Percentiles rank a stretch among this genome's conserved stretches.
These are phyloP conservation scores for Arthrobotrys pseudoclavata DNA, from an alignment of 2,329 filamentous ascomycete genomes.

Conservation along the genomic window DNA sequence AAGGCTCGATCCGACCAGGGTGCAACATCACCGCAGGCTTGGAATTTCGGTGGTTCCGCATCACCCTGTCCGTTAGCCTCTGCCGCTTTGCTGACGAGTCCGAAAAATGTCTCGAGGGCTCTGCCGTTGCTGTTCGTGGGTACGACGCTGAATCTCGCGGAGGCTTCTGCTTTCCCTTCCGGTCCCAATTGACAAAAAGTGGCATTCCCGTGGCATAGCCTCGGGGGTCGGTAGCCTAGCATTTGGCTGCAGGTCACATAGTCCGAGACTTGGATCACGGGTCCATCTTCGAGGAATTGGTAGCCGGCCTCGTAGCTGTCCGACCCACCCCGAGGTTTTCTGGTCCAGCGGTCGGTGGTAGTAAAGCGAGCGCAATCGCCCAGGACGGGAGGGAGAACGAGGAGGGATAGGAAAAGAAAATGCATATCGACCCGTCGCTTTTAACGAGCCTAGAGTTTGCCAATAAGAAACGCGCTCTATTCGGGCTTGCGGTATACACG, in stretches of 20 bases:
- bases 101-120: constrained; percentile 14
- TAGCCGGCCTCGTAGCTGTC: background rate
- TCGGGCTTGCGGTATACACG: background rate
- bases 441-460: background rate
- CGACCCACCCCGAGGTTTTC: background rate
- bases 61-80: background rate
- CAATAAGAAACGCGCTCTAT: background rate
- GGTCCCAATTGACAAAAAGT: background rate
- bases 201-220: background rate
- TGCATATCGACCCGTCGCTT: background rate
- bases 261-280: constrained; percentile 14
- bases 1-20: background rate
- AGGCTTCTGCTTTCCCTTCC: background rate
- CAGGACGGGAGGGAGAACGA: constrained; percentile 1
- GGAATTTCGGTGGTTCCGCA: background rate
- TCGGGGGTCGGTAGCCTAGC: background rate
- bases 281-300: constrained; percentile 1
- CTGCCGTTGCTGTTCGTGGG: constrained; percentile 6
- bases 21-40: constrained; percentile 4
- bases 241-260: background rate
- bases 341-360: constrained; percentile 19
- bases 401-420: constrained; percentile 1
- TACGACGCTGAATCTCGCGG: constrained; percentile 13
- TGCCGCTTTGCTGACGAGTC: background rate
- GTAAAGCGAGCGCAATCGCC: constrained; percentile 16